Base-by-base conservation (phyloP, 352 stramenopile genomes). In the Pythium angustatum region DNA sequence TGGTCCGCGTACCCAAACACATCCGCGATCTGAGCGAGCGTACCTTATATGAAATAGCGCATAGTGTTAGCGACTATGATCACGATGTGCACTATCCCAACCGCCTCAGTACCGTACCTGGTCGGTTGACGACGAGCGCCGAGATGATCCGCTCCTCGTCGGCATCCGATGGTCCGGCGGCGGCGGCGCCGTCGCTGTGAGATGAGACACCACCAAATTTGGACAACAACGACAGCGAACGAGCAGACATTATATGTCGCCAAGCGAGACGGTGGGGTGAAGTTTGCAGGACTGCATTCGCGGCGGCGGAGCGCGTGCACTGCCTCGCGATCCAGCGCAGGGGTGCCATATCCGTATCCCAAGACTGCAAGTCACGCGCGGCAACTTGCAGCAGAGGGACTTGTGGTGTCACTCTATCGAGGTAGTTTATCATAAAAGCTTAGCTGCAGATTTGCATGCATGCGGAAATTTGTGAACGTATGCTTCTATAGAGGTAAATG, bases 111-210 rank as follows among this genome's bases (percentile, higher is more conserved):
- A 19, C 28, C 26, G 60, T 33, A 83, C 72, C 79, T 45, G 81
- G 79, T 19, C 78, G 78, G 41, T 92, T 92, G 9, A 90, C 81
- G 0, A 92, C 83, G 5, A 92, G 77, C 36, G 79, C 75, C 15
- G 81, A 92, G 66, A 92, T 85, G 71, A 90, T 90, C 11, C 79
- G 78, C 59, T 92, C 83, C 59, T 92, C 62, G 24, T 68, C 40
- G n/a, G 24, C 24, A 33, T 64, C 49, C 0, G 44, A 14, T 8
- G 14, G 26, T 31, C 3, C 12, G 19, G 40, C 12, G 8, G 34
- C 2, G 19, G 7, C 14, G 3, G 33, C 47, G 40, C 34, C 5
- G 24, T 58, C 50, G 9, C 30, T 40, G 36, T 67, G 51, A 6
- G 60, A 61, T 22, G 60, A 60, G 1, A 67, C 51, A 22, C 51